A percentile compares a stretch with the other conserved stretches of the same genome.
Evolutionary conservation across 2,329 filamentous ascomycete genomes (phyloP).

Genomic region (Aspergillus sp.): DNA sequence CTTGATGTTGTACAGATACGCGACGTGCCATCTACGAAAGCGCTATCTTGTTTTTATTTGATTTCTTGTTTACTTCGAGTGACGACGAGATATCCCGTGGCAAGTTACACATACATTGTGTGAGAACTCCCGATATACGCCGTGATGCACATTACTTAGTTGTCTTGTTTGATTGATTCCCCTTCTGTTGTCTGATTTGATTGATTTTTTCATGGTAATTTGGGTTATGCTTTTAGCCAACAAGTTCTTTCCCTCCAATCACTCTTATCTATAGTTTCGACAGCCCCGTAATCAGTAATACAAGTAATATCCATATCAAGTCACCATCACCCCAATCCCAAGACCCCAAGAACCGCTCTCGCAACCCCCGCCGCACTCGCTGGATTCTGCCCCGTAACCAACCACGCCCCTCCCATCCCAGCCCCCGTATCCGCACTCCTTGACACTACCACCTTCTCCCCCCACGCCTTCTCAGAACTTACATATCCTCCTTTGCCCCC

Average conservation of each 20-base stretch:
- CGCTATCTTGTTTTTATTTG: background rate
- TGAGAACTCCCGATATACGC: conserved; percentile 8
- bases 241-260: too few relatives aligned
- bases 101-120: background rate
- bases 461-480: conserved; percentile 39
- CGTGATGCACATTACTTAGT: conserved; percentile 8
- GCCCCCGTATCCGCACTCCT: conserved; percentile 11
- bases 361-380: conserved; percentile 38
- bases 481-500: conserved; percentile 31
- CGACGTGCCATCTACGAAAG: background rate
- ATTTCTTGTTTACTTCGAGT: background rate
- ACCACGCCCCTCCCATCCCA: conserved; percentile 28
- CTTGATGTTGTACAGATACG: background rate
- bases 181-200: conserved; percentile 20
- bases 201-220: background rate
- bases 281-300: too few relatives aligned
- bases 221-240: too few relatives aligned
- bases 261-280: too few relatives aligned
- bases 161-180: conserved; percentile 24
- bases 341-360: conserved; percentile 36
- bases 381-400: conserved; percentile 48
- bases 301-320: background rate
- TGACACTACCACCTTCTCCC: conserved; percentile 36
- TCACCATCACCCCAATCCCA: conserved; percentile 11
- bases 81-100: background rate